phyloP scores from a whole-genome alignment of 441 rosid species.

The Corymbia citriodora region DNA sequence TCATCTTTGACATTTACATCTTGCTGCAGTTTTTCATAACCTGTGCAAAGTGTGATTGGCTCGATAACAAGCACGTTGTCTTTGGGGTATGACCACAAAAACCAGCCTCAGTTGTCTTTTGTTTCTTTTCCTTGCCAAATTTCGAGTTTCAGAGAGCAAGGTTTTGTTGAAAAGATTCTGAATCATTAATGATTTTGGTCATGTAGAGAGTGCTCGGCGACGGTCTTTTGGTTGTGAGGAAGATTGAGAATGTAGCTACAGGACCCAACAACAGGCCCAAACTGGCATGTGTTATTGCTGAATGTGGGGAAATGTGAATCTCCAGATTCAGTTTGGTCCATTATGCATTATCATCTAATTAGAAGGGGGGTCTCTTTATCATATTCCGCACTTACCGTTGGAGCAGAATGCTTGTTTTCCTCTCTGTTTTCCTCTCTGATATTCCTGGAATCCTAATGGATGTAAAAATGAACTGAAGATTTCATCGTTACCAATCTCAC shows the following conservation, averaged over 20 bases:
- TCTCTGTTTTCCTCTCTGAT: neutral
- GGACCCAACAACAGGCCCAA: slow-evolving; percentile 93
- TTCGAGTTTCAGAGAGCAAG: neutral
- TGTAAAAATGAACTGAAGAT: neutral
- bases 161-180: neutral
- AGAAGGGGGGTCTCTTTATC: neutral
- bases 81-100: slow-evolving; percentile 64
- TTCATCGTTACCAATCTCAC: neutral
- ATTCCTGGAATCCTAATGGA: neutral
- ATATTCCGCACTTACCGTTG: neutral
- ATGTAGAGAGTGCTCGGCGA: slow-evolving; percentile 89
- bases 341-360: neutral
- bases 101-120: neutral
- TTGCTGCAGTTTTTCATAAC: slow-evolving; percentile 84
- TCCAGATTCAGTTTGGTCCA: neutral
- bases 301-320: slow-evolving; percentile 91
- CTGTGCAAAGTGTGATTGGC: slow-evolving; percentile 98
- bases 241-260: slow-evolving; percentile 88
- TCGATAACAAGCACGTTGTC: slow-evolving; percentile 92
- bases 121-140: neutral
- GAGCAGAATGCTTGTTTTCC: neutral
- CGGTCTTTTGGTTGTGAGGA: slow-evolving; percentile 77
- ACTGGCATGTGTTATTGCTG: slow-evolving; percentile 66
- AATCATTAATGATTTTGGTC: neutral
- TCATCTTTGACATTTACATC: neutral